These are phyloP conservation scores for Aspergillus tamarii DNA, from an alignment of 2,329 filamentous ascomycete species.

Conservation along the genomic window DNA sequence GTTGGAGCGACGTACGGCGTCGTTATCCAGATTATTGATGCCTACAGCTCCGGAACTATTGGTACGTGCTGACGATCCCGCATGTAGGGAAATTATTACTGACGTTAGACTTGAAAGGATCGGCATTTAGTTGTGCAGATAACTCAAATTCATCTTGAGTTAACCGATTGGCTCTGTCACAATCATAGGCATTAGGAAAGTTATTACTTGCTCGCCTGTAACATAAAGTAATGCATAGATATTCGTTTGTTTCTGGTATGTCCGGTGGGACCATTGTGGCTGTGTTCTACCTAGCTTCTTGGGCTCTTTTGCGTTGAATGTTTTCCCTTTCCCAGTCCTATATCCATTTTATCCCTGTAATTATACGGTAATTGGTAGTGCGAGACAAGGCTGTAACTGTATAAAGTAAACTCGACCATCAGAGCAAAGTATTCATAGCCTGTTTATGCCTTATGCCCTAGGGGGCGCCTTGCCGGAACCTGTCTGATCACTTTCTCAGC, in stretches of 20 bases:
- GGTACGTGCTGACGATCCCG: background rate
- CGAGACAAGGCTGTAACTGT: background rate
- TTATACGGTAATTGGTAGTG: background rate
- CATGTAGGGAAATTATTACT: background rate
- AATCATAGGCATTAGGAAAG: background rate
- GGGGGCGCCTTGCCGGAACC: background rate
- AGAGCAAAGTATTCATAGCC: background rate
- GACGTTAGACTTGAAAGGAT: background rate
- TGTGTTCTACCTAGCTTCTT: background rate
- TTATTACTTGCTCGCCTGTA: background rate
- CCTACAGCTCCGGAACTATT: background rate
- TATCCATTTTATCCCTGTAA: background rate
- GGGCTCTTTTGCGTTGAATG: background rate
- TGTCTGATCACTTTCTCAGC: background rate
- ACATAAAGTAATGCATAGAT: background rate
- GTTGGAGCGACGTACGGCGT: conserved; percentile 40
- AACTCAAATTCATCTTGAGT: background rate
- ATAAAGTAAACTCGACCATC: background rate
- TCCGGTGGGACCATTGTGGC: background rate
- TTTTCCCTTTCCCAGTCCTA: background rate
- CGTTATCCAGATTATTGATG: background rate
- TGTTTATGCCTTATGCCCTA: background rate
- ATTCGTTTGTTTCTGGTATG: background rate
- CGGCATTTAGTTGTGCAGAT: background rate
- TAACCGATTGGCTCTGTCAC: background rate